These are phyloP conservation scores for Ceratocystis alfenasii DNA, from an alignment of 2,329 filamentous ascomycete genomes.

Conservation along the genomic window DNA sequence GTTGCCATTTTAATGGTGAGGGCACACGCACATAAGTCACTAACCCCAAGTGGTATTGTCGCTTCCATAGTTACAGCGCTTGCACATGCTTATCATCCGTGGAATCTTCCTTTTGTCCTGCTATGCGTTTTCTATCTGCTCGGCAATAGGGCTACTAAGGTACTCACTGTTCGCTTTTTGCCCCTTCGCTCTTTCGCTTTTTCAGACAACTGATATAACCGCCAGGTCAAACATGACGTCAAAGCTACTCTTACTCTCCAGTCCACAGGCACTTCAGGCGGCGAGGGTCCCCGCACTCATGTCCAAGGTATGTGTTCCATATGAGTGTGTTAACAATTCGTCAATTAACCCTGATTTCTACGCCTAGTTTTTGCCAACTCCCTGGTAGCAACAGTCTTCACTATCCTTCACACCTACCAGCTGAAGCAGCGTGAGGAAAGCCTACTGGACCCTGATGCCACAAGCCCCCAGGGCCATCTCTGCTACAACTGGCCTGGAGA, in stretches of 20 bases:
- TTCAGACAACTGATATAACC: conserved; percentile 22
- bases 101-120: conserved; percentile 79
- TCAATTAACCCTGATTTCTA: not conserved
- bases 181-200: conserved; percentile 16
- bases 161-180: conserved; percentile 28
- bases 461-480: conserved; percentile 33
- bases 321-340: not conserved
- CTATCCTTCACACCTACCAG: conserved; percentile 49
- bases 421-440: conserved; percentile 38
- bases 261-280: conserved; percentile 58
- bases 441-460: conserved; percentile 29
- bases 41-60: conserved; percentile 65
- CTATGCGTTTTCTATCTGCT: conserved; percentile 76
- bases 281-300: conserved; percentile 72
- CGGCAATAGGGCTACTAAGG: conserved; percentile 74
- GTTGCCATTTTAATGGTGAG: conserved; percentile 52
- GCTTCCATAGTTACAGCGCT: conserved; percentile 61
- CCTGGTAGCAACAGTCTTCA: conserved; percentile 56
- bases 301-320: conserved; percentile 48
- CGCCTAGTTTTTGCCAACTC: conserved; percentile 72
- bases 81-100: conserved; percentile 82
- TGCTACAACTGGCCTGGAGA: conserved; percentile 53
- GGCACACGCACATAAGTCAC: conserved; percentile 58
- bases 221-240: conserved; percentile 69
- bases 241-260: conserved; percentile 74